phyloP scores from a whole-genome alignment of 2,329 filamentous ascomycete genomes.

The Grosmannia huntii region DNA sequence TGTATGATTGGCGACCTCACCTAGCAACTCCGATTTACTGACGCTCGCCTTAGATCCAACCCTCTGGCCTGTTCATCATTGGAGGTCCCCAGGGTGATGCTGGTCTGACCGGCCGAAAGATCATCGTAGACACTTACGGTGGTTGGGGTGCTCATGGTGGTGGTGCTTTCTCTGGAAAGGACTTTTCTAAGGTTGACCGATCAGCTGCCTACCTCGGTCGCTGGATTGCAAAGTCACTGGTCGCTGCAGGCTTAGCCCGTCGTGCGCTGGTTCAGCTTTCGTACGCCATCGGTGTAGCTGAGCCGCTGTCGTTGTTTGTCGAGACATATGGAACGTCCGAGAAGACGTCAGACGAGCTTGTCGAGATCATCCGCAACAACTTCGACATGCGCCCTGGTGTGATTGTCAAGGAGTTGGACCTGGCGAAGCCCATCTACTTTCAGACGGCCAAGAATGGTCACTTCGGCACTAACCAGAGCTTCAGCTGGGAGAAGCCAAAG shows the following conservation, averaged over 20 bases:
- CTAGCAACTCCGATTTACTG: not conserved
- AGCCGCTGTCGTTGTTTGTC: conserved; percentile 96
- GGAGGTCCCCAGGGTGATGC: conserved; percentile 98
- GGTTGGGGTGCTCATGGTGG: conserved; percentile 99
- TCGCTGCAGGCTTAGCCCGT: conserved; percentile 76
- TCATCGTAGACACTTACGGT: conserved; percentile 99
- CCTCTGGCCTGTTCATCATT: conserved; percentile 96
- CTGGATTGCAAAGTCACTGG: conserved; percentile 98
- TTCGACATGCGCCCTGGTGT: conserved; percentile 97
- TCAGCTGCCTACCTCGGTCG: conserved; percentile 94
- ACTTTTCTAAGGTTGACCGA: conserved; percentile 99
- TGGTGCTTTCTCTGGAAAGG: conserved; percentile 99
- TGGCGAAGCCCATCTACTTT: conserved; percentile 94
- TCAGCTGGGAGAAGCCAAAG: conserved; percentile 99
- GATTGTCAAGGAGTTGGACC: conserved; percentile 93
- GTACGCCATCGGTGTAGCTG: conserved; percentile 96
- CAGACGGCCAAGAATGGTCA: conserved; percentile 99
- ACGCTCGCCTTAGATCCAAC: conserved; percentile 58
- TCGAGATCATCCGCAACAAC: conserved; percentile 88
- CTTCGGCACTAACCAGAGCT: conserved; percentile 92
- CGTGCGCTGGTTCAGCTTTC: conserved; percentile 95
- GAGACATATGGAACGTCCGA: conserved; percentile 93
- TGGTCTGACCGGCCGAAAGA: conserved; percentile 97
- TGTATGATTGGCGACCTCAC: conserved; percentile 36
- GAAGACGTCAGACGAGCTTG: conserved; percentile 83